A percentile compares a stretch with the other conserved stretches of the same genome.
These are phyloP conservation scores for Solanum medicagineum DNA, from an alignment of 257 asterid genomes.

Conservation along the genomic window DNA sequence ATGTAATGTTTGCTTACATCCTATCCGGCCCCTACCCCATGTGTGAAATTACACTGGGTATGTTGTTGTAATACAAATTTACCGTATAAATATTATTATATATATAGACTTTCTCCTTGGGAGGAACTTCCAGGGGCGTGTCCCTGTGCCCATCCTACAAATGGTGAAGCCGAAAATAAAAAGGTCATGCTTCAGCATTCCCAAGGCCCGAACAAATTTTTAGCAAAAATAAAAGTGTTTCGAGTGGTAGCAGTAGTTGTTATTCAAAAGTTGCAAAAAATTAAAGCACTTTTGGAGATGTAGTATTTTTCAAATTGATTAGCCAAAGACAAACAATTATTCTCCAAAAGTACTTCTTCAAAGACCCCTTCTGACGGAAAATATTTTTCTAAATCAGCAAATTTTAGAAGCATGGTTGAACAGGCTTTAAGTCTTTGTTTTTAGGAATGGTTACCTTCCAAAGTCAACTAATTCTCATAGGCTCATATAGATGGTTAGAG, in stretches of 20 bases:
- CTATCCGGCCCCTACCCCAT: no score
- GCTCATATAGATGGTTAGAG: no score
- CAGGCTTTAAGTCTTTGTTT: not conserved
- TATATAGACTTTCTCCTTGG: conserved; percentile 14
- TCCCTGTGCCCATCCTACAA: conserved; percentile 66
- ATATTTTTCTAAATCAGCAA: not conserved
- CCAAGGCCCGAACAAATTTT: no score
- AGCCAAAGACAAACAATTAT: not conserved
- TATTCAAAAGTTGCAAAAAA: no score
- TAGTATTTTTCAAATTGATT: not conserved
- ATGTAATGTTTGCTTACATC: no score
- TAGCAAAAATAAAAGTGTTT: not conserved
- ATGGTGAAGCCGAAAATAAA: not conserved
- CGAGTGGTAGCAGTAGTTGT: not conserved
- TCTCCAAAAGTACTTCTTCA: not conserved
- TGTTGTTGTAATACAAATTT: no score
- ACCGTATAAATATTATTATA: not conserved
- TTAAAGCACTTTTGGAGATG: not conserved
- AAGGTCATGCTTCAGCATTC: not conserved
- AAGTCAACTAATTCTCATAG: conserved; percentile 56
- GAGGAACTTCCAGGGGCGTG: conserved; percentile 67
- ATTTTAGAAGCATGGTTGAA: not conserved
- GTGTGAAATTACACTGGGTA: no score
- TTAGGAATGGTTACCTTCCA: conserved; percentile 32
- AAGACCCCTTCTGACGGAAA: not conserved